A percentile compares a stretch with the other conserved stretches of the same genome.
Conservation (phyloP, 371 early-diverging fungal species). For the Syncephalastrum monosporum region DNA sequence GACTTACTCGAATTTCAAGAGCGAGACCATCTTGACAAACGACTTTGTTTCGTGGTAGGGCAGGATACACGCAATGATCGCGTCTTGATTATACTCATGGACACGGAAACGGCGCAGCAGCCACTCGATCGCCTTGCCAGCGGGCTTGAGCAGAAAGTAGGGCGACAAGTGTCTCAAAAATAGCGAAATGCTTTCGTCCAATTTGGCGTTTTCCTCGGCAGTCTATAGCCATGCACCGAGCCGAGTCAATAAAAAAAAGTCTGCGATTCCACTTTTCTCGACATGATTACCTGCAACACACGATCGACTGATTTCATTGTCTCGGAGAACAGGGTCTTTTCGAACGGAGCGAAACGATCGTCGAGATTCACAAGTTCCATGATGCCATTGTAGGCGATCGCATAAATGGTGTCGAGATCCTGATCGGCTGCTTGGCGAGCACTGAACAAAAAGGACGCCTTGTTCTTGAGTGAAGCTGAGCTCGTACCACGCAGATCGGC, state of each 20-base stretch:
- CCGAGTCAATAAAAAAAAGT: neutral
- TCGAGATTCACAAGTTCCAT: slow-evolving; percentile 71
- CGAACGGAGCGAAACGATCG: slow-evolving; percentile 66
- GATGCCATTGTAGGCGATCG: slow-evolving; percentile 82
- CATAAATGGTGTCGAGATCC: slow-evolving; percentile 84
- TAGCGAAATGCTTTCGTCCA: slow-evolving; percentile 72
- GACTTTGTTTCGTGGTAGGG: slow-evolving; percentile 93
- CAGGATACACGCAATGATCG: slow-evolving; percentile 72
- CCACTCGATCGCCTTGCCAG: slow-evolving; percentile 92
- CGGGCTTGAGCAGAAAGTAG: slow-evolving; percentile 77
- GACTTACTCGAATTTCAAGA: slow-evolving; percentile 65
- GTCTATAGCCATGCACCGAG: slow-evolving; percentile 45
- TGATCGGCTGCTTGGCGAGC: slow-evolving; percentile 85
- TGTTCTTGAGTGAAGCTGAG: slow-evolving; percentile 50
- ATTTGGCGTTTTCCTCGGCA: slow-evolving; percentile 75
- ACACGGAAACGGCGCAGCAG: slow-evolving; percentile 88
- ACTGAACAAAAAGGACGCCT: slow-evolving; percentile 82
- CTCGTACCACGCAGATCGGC: slow-evolving; percentile 56
- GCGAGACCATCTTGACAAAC: slow-evolving; percentile 78
- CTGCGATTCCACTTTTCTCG: too few relatives aligned
- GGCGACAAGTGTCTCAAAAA: slow-evolving; percentile 81
- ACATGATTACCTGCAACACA: slow-evolving; percentile 53
- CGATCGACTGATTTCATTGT: slow-evolving; percentile 80
- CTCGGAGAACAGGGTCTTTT: slow-evolving; percentile 80
- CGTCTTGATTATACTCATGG: slow-evolving; percentile 84